Evolutionary conservation across 257 asterid species (phyloP).

Genomic region (Catharanthus roseus): DNA sequence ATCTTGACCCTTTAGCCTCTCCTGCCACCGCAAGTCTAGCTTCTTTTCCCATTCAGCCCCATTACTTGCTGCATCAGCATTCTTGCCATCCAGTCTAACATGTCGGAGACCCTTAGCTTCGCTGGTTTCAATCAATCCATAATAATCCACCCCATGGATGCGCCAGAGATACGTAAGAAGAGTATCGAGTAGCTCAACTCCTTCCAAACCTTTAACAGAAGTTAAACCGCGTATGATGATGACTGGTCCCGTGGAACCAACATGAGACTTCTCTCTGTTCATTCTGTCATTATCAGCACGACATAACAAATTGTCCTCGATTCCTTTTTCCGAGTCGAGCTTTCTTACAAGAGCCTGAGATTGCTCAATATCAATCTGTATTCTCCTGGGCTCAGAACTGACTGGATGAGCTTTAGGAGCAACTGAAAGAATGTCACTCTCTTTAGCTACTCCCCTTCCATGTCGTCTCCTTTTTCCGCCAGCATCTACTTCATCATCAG

Average conservation of each 20-base stretch:
- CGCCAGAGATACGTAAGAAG: slow-evolving; percentile 96
- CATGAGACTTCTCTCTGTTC: slow-evolving; percentile 54
- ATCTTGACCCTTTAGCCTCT: slow-evolving; percentile 82
- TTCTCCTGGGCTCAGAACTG: slow-evolving; percentile 69
- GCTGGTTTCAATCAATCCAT: slow-evolving; percentile 72
- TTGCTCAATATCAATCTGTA: slow-evolving; percentile 74
- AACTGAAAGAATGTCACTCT: slow-evolving; percentile 45
- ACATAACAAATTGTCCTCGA: slow-evolving; percentile 76
- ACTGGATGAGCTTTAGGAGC: slow-evolving; percentile 88
- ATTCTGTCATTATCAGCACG: slow-evolving; percentile 74
- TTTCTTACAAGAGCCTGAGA: slow-evolving; percentile 74
- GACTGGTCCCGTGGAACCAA: slow-evolving; percentile 63
- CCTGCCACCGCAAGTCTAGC: slow-evolving; percentile 78
- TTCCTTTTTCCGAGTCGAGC: slow-evolving; percentile 81
- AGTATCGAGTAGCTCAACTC: slow-evolving; percentile 86
- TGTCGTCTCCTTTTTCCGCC: slow-evolving; percentile 66
- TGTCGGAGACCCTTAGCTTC: slow-evolving; percentile 94
- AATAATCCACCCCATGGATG: slow-evolving; percentile 91
- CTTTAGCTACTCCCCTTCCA: slow-evolving; percentile 55
- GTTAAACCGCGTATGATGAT: slow-evolving; percentile 71
- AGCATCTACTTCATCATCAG: slow-evolving; percentile 75
- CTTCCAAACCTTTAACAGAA: slow-evolving; percentile 88
- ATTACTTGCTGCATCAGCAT: slow-evolving; percentile 37
- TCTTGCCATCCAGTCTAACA: slow-evolving; percentile 64
- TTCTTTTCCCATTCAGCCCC: slow-evolving; percentile 85